Evolutionary conservation across 768 basidiomycete genomes (phyloP).

Genomic region (Nidularia pulvinata): DNA sequence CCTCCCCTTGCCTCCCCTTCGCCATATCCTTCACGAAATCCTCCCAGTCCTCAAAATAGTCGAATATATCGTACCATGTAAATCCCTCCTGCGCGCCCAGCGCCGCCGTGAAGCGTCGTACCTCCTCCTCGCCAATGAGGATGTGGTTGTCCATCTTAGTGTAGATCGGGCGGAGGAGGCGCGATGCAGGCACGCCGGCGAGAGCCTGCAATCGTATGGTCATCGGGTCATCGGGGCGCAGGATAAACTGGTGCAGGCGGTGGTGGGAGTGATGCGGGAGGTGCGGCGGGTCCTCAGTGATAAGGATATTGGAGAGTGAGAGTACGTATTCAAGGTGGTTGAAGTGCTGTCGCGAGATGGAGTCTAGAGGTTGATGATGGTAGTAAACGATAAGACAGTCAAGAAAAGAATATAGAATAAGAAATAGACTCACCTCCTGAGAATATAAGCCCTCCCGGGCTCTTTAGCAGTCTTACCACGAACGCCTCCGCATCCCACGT

Average conservation of each 20-base stretch:
- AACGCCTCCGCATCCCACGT: slow-evolving; percentile 9
- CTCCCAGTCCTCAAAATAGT: slow-evolving; percentile 12
- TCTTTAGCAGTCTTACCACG: slow-evolving; percentile 10
- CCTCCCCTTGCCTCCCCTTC: slow-evolving; percentile 3
- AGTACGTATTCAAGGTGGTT: slow-evolving; percentile 7
- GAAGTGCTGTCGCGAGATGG: slow-evolving; percentile 6
- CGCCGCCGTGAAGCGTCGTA: slow-evolving; percentile 4
- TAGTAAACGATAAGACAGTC: not conserved
- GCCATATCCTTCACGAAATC: slow-evolving; percentile 5
- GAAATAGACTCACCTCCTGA: slow-evolving; percentile 7
- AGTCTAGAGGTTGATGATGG: slow-evolving; percentile 1
- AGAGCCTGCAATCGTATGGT: slow-evolving; percentile 7
- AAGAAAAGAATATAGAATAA: not conserved
- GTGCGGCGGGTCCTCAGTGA: slow-evolving; percentile 5
- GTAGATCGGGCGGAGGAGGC: slow-evolving; percentile 7
- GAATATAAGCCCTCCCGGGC: slow-evolving; percentile 12
- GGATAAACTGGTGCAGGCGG: slow-evolving; percentile 5
- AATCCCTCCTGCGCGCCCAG: slow-evolving; percentile 7
- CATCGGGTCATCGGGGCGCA: slow-evolving; percentile 5
- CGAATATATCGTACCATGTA: slow-evolving; percentile 6
- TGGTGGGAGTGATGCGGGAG: slow-evolving; percentile 2
- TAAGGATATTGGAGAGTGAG: slow-evolving; percentile 2
- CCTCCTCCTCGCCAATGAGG: slow-evolving; percentile 8
- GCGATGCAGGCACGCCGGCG: slow-evolving; percentile 10
- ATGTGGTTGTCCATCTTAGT: slow-evolving; percentile 12